Evolutionary conservation across 2,329 filamentous ascomycete species (phyloP).

Genomic region (Sporothrix curviconia): DNA sequence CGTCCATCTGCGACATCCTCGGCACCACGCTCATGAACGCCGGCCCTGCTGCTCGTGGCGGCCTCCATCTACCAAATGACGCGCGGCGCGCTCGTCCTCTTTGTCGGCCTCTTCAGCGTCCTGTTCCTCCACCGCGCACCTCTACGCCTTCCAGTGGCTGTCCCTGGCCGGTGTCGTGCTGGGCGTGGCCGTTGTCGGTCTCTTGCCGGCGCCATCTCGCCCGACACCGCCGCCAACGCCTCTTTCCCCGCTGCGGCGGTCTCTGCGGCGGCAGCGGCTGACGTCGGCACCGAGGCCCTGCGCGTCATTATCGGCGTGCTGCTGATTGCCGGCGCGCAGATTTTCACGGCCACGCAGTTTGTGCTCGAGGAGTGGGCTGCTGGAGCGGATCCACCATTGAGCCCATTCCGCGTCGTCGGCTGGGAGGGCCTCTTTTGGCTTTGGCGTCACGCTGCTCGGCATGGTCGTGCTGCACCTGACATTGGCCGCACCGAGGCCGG

Average conservation of each 20-base stretch:
- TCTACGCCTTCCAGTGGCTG: conserved; percentile 87
- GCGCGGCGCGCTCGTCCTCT: conserved; percentile 84
- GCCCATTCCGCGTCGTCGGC: conserved; percentile 82
- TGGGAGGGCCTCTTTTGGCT: conserved; percentile 96
- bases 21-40: conserved; percentile 98
- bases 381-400: conserved; percentile 60
- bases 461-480: conserved; percentile 76
- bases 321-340: conserved; percentile 87
- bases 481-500: conserved; percentile 71
- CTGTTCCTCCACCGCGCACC: conserved; percentile 73
- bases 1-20: conserved; percentile 87
- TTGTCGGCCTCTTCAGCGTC: conserved; percentile 93
- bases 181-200: conserved; percentile 82
- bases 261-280: conserved; percentile 23
- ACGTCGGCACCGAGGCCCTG: conserved; percentile 43
- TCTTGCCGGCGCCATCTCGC: conserved; percentile 79
- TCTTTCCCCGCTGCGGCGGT: conserved; percentile 21
- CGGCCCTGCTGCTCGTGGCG: conserved; percentile 83
- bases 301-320: conserved; percentile 75
- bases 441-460: conserved; percentile 66
- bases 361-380: conserved; percentile 91
- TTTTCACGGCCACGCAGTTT: conserved; percentile 95
- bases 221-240: conserved; percentile 47
- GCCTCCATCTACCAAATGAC: conserved; percentile 99
- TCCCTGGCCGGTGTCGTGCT: conserved; percentile 79